A percentile compares a stretch with the other conserved stretches of the same genome.
phyloP scores from a whole-genome alignment of 805 yeast genomes.

The Yarrowia sp. region DNA sequence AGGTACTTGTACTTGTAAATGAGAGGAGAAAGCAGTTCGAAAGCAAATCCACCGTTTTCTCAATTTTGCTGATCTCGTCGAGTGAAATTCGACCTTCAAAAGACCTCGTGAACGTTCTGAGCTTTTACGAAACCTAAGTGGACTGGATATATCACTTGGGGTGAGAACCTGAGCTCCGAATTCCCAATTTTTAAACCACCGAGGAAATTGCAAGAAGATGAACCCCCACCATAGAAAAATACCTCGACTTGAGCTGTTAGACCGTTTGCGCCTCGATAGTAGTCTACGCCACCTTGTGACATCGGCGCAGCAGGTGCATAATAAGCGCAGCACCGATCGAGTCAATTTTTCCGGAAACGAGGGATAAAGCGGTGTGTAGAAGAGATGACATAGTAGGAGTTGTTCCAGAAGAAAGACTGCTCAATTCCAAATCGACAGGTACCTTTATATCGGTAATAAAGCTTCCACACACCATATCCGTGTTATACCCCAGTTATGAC shows the following conservation, averaged over 20 bases:
- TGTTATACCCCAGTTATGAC: constrained; percentile 17
- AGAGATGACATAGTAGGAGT: no score
- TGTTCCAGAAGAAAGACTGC: no score
- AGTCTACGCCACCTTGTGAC: constrained; percentile 31
- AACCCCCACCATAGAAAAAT: neutral
- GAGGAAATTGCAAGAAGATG: neutral
- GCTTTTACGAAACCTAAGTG: constrained; percentile 10
- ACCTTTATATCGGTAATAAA: no score
- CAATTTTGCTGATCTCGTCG: no score
- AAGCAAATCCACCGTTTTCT: no score
- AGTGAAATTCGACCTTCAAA: neutral
- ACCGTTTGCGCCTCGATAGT: neutral
- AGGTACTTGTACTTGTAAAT: neutral
- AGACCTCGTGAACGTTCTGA: neutral
- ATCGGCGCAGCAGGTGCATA: constrained; percentile 33
- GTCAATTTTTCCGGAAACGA: neutral
- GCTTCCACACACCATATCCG: neutral
- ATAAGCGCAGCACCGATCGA: constrained; percentile 24
- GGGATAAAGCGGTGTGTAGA: neutral
- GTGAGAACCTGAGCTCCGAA: neutral
- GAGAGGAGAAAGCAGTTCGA: no score
- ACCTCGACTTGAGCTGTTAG: neutral
- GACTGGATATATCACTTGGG: neutral
- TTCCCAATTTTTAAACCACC: neutral
- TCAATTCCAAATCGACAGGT: neutral